These are phyloP conservation scores for Penicillium soppii DNA, from an alignment of 495 filamentous ascomycete species.

Conservation along the genomic window DNA sequence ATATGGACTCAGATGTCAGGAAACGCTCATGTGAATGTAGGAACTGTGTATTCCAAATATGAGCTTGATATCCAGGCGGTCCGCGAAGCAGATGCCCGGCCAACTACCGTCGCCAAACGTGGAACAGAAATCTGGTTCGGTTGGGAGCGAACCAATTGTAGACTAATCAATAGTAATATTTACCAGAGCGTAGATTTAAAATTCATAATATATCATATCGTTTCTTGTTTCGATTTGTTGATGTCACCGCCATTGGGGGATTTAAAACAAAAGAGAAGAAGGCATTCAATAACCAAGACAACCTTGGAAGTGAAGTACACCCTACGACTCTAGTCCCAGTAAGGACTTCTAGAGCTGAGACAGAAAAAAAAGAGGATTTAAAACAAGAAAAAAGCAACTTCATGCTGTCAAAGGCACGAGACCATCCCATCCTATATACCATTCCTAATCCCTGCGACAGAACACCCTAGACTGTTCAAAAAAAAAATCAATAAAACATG, in stretches of 20 bases:
- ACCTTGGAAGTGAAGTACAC: constrained; percentile 6
- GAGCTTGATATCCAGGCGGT: not conserved
- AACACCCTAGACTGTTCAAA: not conserved
- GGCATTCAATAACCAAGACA: not conserved
- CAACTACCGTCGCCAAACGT: not conserved
- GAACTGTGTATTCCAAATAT: not conserved
- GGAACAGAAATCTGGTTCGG: not conserved
- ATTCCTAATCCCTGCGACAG: not conserved
- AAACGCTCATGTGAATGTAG: not conserved
- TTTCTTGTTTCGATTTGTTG: constrained; percentile 16
- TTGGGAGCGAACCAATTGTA: not conserved
- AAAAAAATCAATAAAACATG: constrained; percentile 1
- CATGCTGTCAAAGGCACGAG: constrained; percentile 1
- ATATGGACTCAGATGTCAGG: not conserved
- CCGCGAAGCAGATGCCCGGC: not conserved
- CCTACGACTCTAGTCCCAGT: not conserved
- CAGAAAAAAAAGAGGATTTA: not conserved
- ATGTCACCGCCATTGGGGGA: constrained; percentile 19
- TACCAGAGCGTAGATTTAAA: not conserved
- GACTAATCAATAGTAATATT: not conserved
- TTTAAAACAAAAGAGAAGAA: constrained; percentile 10
- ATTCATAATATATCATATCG: not conserved
- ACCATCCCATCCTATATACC: not conserved
- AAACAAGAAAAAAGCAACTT: not conserved
- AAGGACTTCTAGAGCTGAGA: not conserved